Percentiles rank a stretch among this genome's conserved stretches.
Conservation (phyloP, 768 basidiomycete species). For the Boletellus sp. region DNA sequence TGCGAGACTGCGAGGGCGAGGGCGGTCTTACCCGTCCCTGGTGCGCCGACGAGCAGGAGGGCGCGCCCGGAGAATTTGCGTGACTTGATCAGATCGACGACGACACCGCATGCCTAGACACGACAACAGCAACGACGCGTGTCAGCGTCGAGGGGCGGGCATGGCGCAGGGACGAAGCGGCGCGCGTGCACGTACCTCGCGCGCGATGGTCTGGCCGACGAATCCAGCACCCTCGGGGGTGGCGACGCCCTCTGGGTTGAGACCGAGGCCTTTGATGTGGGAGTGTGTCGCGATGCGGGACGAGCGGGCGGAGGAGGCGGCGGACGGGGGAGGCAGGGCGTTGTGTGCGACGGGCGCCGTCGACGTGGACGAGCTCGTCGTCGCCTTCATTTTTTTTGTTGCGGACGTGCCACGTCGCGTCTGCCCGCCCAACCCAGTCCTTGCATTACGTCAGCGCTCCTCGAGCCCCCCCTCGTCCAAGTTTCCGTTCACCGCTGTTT, state of each 20-base stretch:
- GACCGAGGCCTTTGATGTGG: conserved; percentile 94
- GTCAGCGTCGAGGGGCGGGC: neutral
- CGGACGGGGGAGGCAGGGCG: conserved; percentile 66
- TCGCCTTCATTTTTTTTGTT: conserved; percentile 32
- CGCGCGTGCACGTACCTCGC: conserved; percentile 58
- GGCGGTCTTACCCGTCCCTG: conserved; percentile 97
- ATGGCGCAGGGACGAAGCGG: too few relatives aligned
- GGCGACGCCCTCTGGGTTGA: conserved; percentile 81
- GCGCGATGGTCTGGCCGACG: conserved; percentile 83
- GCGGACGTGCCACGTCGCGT: too few relatives aligned
- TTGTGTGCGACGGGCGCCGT: conserved; percentile 61
- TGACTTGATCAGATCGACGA: conserved; percentile 85
- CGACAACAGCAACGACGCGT: too few relatives aligned
- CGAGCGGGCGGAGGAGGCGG: conserved; percentile 57
- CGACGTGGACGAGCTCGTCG: conserved; percentile 45
- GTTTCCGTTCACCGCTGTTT: neutral
- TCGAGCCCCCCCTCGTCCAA: too few relatives aligned
- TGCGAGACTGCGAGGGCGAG: conserved; percentile 94
- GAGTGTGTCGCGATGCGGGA: conserved; percentile 89
- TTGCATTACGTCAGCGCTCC: conserved; percentile 9
- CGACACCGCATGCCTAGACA: conserved; percentile 86
- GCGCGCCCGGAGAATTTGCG: conserved; percentile 94
- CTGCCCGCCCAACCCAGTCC: neutral
- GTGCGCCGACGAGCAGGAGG: conserved; percentile 87
- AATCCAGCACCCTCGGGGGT: conserved; percentile 75